phyloP scores from a whole-genome alignment of 345 rosid species.

The Psidium guajava region DNA sequence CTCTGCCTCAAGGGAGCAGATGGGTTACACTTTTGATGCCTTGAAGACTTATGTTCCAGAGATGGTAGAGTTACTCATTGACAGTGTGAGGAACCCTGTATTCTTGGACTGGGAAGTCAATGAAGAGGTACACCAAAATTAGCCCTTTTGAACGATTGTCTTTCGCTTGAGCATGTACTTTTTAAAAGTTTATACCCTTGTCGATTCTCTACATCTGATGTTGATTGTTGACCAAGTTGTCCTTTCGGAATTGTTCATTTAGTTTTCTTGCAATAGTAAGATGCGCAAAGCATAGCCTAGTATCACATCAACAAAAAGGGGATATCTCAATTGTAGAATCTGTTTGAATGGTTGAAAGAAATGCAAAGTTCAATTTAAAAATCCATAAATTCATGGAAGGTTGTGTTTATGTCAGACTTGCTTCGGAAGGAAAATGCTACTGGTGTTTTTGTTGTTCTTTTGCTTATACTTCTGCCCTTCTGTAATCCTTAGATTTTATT shows the following conservation, averaged over 20 bases:
- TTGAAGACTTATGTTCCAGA: slow-evolving; percentile 75
- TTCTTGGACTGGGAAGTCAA: slow-evolving; percentile 92
- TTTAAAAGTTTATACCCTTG: background rate
- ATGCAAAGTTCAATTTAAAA: background rate
- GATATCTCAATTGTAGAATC: background rate
- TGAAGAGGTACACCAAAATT: slow-evolving; percentile 41
- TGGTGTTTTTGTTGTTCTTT: background rate
- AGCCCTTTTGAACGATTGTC: background rate
- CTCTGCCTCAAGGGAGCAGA: slow-evolving; percentile 86
- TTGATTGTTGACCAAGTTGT: background rate
- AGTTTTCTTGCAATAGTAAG: background rate
- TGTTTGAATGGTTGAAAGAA: background rate
- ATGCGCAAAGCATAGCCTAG: background rate
- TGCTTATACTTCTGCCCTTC: background rate
- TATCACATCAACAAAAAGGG: background rate
- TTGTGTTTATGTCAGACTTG: background rate
- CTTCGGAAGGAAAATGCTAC: background rate
- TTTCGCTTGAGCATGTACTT: background rate
- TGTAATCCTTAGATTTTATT: background rate
- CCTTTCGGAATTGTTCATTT: background rate
- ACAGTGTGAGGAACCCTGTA: slow-evolving; percentile 79
- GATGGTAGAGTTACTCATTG: slow-evolving; percentile 85
- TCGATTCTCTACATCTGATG: background rate
- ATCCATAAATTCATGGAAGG: background rate
- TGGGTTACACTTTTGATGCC: slow-evolving; percentile 84